Conservation (phyloP, 1,284 basidiomycete species). For the Leccinum subspadiceum region DNA sequence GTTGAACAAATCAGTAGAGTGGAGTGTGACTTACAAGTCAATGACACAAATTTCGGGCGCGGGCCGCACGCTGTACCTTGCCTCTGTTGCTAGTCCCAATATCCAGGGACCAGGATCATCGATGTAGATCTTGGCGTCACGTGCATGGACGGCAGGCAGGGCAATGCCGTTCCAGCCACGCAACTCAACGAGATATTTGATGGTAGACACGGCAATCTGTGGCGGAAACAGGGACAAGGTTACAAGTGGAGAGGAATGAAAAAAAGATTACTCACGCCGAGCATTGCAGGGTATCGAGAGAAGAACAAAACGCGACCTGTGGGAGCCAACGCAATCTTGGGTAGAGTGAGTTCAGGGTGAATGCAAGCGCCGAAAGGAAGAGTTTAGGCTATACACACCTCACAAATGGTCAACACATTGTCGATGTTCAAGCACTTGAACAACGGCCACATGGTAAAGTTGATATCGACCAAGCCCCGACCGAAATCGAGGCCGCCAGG, state of each 20-base stretch:
- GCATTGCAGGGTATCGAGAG: conserved; percentile 88
- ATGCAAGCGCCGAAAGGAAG: background rate
- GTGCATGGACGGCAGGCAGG: conserved; percentile 81
- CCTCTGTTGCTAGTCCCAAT: conserved; percentile 86
- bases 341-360: conserved; percentile 1
- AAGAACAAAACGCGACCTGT: conserved; percentile 90
- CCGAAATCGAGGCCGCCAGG: conserved; percentile 85
- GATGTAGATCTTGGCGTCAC: conserved; percentile 87
- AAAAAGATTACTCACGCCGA: conserved; percentile 53
- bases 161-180: conserved; percentile 93
- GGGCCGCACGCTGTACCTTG: conserved; percentile 74
- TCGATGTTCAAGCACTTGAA: conserved; percentile 95
- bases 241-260: background rate
- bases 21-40: conserved; percentile 66
- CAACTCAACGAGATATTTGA: conserved; percentile 91
- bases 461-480: conserved; percentile 79
- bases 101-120: conserved; percentile 92
- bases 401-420: conserved; percentile 91
- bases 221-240: conserved; percentile 1
- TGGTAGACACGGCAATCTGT: conserved; percentile 81
- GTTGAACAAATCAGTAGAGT: background rate
- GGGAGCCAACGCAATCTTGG: conserved; percentile 86
- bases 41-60: conserved; percentile 85
- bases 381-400: conserved; percentile 48
- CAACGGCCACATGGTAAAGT: conserved; percentile 96